Evolutionary conservation across 2,329 filamentous ascomycete genomes (phyloP), one percentile per base, ranked within the genome.

Genomic region (Curvularia sp.): DNA sequence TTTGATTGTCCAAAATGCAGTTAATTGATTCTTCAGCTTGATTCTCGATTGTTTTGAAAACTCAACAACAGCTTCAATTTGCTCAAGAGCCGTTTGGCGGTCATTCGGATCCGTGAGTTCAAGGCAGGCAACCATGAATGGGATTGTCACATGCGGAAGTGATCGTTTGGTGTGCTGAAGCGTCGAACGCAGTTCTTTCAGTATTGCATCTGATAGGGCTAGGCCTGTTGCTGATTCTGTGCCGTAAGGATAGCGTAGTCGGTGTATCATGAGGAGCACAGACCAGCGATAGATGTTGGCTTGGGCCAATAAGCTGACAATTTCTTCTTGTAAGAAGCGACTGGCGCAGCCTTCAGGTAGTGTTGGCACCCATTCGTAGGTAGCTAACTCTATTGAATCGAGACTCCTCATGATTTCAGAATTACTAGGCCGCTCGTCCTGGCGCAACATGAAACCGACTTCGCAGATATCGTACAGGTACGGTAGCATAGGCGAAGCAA

Each of bases 171-270:
- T 57, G 23, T 21, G 27, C 15, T 43, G 36, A 15, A 54, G 13
- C 9, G 28, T 19, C 12, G 47, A 25, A 18, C 38, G 28, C 23
- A 54, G 18, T 28, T 54, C 55, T 27, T 43, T 15, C 8, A 57
- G 28, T 21, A 57, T 57, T 3, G 50, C 55, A 9, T 57, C 39
- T n/a, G 55, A 53, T 13, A 57, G 21, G 30, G 27, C 23, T 21
- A 15, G n/a, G 3, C 43, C 55, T 49, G 30, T 47, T n/a, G 45
- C 50, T 28, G 7, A 28, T 15, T 53, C 28, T 13, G 55, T 48
- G 23, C 55, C 55, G 15, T 54, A 57, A 21, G 55, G 45, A 57
- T 54, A 39, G 25, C 55, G 50, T 10, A 57, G 45, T 48, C 55
- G 55, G 18, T 57, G 55, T 49, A 48, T 32, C 4, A 57, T 15